Percentiles rank a stretch among this genome's conserved stretches.
These are phyloP conservation scores for Paramyrothecium roridum DNA, from an alignment of 2,329 filamentous ascomycete genomes.

Conservation along the genomic window DNA sequence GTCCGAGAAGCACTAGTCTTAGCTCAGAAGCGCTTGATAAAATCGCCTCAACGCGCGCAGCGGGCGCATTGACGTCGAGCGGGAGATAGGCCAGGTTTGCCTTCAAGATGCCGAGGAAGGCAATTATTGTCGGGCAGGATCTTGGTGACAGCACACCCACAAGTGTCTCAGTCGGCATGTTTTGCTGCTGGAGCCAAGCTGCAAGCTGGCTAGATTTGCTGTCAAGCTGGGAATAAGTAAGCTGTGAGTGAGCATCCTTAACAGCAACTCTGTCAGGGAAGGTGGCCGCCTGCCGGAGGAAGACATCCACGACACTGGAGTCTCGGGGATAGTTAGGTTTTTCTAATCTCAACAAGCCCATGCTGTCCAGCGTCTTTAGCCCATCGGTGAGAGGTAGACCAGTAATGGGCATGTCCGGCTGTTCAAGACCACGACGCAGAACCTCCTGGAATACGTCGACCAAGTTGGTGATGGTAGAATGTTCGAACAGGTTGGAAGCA, in stretches of 20 bases:
- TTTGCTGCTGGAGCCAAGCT: slow-evolving; percentile 7
- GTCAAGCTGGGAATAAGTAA: slow-evolving; percentile 16
- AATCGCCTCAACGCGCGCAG: slow-evolving; percentile 7
- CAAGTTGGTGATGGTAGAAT: slow-evolving; percentile 13
- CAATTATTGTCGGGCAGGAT: slow-evolving; percentile 7
- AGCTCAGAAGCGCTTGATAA: slow-evolving; percentile 1
- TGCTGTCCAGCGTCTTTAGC: not conserved
- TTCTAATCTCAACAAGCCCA: not conserved
- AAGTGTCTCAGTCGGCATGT: slow-evolving; percentile 2
- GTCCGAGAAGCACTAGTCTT: slow-evolving; percentile 6
- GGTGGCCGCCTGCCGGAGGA: slow-evolving; percentile 13
- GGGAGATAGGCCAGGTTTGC: slow-evolving; percentile 13
- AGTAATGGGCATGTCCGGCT: slow-evolving; percentile 1
- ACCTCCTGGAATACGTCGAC: slow-evolving; percentile 11
- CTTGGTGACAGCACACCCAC: slow-evolving; percentile 6
- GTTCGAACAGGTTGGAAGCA: slow-evolving; percentile 16
- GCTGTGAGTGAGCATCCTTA: slow-evolving; percentile 6
- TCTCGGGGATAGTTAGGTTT: slow-evolving; percentile 2
- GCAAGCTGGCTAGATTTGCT: slow-evolving; percentile 11
- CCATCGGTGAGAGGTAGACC: slow-evolving; percentile 2
- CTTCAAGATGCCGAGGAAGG: slow-evolving; percentile 12
- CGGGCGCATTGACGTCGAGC: slow-evolving; percentile 9
- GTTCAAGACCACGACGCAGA: slow-evolving; percentile 9
- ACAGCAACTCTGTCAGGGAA: slow-evolving; percentile 12
- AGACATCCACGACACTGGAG: slow-evolving; percentile 17